A percentile compares a stretch with the other conserved stretches of the same genome.
Evolutionary conservation across 2,329 filamentous ascomycete species (phyloP).

Genomic region (Aspergillus sp.): DNA sequence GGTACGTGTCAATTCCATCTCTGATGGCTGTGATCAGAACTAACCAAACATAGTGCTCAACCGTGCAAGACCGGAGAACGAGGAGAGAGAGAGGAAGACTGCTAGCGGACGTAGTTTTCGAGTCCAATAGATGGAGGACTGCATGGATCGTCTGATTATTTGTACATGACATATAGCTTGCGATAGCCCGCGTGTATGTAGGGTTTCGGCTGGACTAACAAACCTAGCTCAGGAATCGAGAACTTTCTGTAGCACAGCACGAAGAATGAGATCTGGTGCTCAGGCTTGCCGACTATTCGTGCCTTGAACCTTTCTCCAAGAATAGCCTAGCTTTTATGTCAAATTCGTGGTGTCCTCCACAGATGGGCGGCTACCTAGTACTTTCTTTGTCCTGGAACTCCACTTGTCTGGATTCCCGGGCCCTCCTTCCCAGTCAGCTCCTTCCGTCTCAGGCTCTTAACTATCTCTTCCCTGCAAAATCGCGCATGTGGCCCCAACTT

Average conservation of each 20-base stretch:
- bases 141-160: constrained; percentile 19
- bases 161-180: constrained; percentile 26
- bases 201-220: not conserved
- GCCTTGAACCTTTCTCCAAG: not conserved
- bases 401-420: not conserved
- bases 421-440: too few species aligned
- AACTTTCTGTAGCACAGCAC: not conserved
- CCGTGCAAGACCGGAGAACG: constrained; percentile 89
- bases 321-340: not conserved
- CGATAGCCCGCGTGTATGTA: not conserved
- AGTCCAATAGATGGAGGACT: constrained; percentile 53
- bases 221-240: not conserved
- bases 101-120: constrained; percentile 93
- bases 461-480: not conserved
- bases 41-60: constrained; percentile 74
- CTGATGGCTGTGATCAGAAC: constrained; percentile 19
- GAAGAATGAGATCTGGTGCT: not conserved
- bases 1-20: constrained; percentile 57
- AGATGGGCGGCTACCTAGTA: not conserved
- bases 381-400: constrained; percentile 1
- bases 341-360: not conserved
- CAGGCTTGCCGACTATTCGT: not conserved
- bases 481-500: not conserved
- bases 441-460: too few species aligned
- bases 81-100: constrained; percentile 98